Percentiles rank a stretch among this genome's conserved stretches.
These are phyloP conservation scores for Teratosphaeria pseudoeucalypti DNA, from an alignment of 2,329 filamentous ascomycete species.

Conservation along the genomic window DNA sequence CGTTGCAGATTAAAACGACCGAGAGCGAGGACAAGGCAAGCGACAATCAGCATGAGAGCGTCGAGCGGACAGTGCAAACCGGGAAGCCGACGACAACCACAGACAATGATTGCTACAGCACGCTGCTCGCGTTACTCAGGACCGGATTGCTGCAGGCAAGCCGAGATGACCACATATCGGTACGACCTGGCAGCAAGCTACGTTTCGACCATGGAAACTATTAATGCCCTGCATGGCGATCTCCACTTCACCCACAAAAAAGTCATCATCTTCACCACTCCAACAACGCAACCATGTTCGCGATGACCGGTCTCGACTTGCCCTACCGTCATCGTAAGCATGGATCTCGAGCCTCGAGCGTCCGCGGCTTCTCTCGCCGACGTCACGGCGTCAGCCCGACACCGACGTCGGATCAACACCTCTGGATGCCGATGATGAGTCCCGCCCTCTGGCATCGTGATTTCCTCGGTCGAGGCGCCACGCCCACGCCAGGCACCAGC, in stretches of 20 bases:
- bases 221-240: neutral
- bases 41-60: neutral
- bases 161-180: neutral
- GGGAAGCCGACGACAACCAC: neutral
- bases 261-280: neutral
- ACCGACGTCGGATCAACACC: neutral
- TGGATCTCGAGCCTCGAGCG: slow-evolving; percentile 3
- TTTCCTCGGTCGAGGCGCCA: neutral
- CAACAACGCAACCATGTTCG: slow-evolving; percentile 1
- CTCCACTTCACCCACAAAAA: neutral
- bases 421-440: neutral
- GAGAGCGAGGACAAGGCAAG: no score
- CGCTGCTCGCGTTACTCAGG: neutral
- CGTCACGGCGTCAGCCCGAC: neutral
- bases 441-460: slow-evolving; percentile 1
- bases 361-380: neutral
- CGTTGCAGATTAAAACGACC: no score
- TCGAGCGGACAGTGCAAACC: neutral
- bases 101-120: neutral
- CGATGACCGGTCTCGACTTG: neutral
- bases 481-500: neutral
- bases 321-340: slow-evolving; percentile 6
- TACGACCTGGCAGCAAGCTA: neutral
- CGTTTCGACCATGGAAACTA: neutral
- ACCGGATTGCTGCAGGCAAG: neutral